Evolutionary conservation across 352 stramenopile species (phyloP), one percentile per base, ranked within the genome.

Genomic region (Phytophthora agathidicida): DNA sequence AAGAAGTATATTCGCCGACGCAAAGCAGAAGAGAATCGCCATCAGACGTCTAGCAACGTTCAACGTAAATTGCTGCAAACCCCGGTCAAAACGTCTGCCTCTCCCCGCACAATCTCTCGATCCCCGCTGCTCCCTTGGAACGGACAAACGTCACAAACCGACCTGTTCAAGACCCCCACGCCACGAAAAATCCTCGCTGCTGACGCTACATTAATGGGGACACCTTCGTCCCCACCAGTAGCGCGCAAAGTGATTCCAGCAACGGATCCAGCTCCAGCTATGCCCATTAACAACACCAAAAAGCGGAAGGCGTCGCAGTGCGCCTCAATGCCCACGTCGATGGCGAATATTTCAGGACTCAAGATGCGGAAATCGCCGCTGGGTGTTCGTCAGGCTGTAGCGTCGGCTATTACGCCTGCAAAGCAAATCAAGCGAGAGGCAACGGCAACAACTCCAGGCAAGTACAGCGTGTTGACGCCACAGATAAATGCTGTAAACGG

Each of bases 11-110:
- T 67, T 43, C 68, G 79, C 16, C 84, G 86, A 36, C 73, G 80
- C 22, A 89, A 89, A 68, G 37, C 75, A 11, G 75, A 90, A 2
- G 78, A 83, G 3, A 73, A 73, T 24, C 44, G 52, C 3, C 26
- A 42, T 8, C 26, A 49, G 13, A 39, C 51, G 11, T 56, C 66
- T 13, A 57, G n/a, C 17, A 72, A 68, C 19, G 80, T 91, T 3
- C 83, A 93, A 58, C 77, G 83, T 8, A 93, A 91, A 63, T 55
- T 93, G 19, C 53, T 93, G 42, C 80, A 91, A 20, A 91, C 83
- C 1, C 83, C 80, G n/a, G 65, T 88, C 2, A 92, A 90, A 35
- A 49, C 60, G 7, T 32, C 54, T 35, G 13, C 37, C 7, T 54
- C 45, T 9, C 53, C 46, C 3, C 52, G 66, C 3, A 45, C 43